Conservation (phyloP, 805 yeast genomes). For the Isabelozyma heimii region DNA sequence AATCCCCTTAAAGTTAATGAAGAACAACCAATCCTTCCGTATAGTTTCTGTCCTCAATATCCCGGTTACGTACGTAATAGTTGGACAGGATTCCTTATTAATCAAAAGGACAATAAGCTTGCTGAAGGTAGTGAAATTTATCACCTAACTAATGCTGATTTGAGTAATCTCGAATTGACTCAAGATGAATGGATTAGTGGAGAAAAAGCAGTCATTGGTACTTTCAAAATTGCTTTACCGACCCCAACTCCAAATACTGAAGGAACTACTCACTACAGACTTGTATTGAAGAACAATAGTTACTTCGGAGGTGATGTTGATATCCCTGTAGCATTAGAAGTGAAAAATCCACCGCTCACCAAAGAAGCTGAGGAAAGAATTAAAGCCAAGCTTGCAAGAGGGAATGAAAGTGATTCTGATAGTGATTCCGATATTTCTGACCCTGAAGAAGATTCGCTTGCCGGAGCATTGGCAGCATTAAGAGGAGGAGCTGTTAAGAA, state of each 20-base stretch:
- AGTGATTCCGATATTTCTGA: constrained; percentile 60
- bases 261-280: constrained; percentile 67
- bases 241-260: constrained; percentile 74
- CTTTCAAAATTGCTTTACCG: constrained; percentile 71
- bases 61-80: constrained; percentile 50
- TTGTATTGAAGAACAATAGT: constrained; percentile 66
- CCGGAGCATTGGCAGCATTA: constrained; percentile 70
- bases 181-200: constrained; percentile 52
- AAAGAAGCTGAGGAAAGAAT: constrained; percentile 8
- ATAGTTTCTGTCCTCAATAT: constrained; percentile 71
- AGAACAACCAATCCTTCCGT: constrained; percentile 67
- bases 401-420: constrained; percentile 34
- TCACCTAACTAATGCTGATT: constrained; percentile 48
- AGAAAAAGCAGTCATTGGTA: constrained; percentile 51
- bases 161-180: constrained; percentile 52
- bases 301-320: constrained; percentile 83
- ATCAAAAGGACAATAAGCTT: constrained; percentile 78
- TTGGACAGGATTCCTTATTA: constrained; percentile 69
- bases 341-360: constrained; percentile 45
- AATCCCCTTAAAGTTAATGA: constrained; percentile 68
- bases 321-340: constrained; percentile 68
- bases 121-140: constrained; percentile 61
- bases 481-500: constrained; percentile 59
- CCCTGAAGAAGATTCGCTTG: constrained; percentile 72
- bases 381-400: constrained; percentile 26